Conservation (phyloP, 345 rosid species). For the Camelina hispida region DNA sequence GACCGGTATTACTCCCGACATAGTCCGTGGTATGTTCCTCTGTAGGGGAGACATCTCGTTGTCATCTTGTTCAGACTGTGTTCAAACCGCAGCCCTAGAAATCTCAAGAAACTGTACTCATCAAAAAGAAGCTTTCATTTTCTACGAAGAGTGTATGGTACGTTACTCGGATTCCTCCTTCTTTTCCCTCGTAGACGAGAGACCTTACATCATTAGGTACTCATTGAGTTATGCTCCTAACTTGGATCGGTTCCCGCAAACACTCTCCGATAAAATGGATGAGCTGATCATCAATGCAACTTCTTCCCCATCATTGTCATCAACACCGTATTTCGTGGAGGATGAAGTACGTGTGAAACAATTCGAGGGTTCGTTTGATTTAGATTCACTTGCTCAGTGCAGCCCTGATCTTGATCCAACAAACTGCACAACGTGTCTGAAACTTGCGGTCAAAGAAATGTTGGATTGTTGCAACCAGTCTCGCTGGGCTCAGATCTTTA, state of each 20-base stretch:
- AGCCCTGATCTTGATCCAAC: slow-evolving; percentile 33
- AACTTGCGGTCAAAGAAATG: not conserved
- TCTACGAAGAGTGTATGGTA: slow-evolving; percentile 48
- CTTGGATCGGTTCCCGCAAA: slow-evolving; percentile 8
- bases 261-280: slow-evolving; percentile 10
- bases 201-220: slow-evolving; percentile 21
- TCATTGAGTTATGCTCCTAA: slow-evolving; percentile 8
- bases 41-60: slow-evolving; percentile 44
- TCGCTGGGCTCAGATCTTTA: slow-evolving; percentile 24
- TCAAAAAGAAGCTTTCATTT: slow-evolving; percentile 39
- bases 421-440: slow-evolving; percentile 29
- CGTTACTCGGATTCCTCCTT: slow-evolving; percentile 43
- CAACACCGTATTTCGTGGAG: slow-evolving; percentile 7
- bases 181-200: not conserved
- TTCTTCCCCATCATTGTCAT: not conserved
- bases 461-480: slow-evolving; percentile 8
- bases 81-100: not conserved
- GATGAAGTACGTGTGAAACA: slow-evolving; percentile 27
- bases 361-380: not conserved
- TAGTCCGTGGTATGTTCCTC: slow-evolving; percentile 37
- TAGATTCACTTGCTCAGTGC: slow-evolving; percentile 32
- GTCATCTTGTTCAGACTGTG: slow-evolving; percentile 45
- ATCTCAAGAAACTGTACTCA: slow-evolving; percentile 29
- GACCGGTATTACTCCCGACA: slow-evolving; percentile 14
- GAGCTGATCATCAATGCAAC: slow-evolving; percentile 17